Evolutionary conservation across 2,329 filamentous ascomycete species (phyloP), one percentile per base, ranked within the genome.

Genomic region (Fusarium piperis): DNA sequence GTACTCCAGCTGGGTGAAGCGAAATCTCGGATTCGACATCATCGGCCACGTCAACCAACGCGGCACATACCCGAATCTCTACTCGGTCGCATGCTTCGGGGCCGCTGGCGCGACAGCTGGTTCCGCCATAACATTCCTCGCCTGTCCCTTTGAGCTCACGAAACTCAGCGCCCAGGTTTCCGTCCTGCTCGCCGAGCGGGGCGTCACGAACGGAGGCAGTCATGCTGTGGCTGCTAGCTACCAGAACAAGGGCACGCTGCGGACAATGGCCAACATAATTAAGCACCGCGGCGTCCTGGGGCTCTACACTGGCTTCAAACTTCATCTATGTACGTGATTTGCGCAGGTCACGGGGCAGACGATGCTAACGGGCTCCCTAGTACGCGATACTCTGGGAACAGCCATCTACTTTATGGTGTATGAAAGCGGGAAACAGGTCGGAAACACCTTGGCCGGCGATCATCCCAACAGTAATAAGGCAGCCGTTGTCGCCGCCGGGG

Each of bases 401-500:
- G 89, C 90, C 32, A 93, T 95, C 64, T 97, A 97, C 80, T 97
- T 97, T 78, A 93, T 93, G 83, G 95, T 94, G 32, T 97, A 97
- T 79, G 94, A 97, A 81, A 94, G 92, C 79, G 90, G 90, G 74
- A 97, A 97, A 79, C 93, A 96, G 79, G 83, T 95, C 26, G 87
- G 94, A 70, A 93, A 92, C 20, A 94, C 93, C 16, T 90, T 93
- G 71, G 89, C 88, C 44, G 88, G 92, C 53, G 92, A 92, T 70
- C 88, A 88, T 67, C 90, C 91, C 9, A 90, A 93, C n/a, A 93
- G 92, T 55, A 93, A 92, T 76, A 93, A 93, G n/a, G 80, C 93
- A 61, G 92, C 93, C 16, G 93, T 96, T 33, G 88, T 95, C 15
- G 85, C 91, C 53, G 93, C 94, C 20, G 94, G 94, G 60, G 94